Evolutionary conservation across 1,284 basidiomycete genomes (phyloP).

Genomic region (Papiliotrema terrestris): DNA sequence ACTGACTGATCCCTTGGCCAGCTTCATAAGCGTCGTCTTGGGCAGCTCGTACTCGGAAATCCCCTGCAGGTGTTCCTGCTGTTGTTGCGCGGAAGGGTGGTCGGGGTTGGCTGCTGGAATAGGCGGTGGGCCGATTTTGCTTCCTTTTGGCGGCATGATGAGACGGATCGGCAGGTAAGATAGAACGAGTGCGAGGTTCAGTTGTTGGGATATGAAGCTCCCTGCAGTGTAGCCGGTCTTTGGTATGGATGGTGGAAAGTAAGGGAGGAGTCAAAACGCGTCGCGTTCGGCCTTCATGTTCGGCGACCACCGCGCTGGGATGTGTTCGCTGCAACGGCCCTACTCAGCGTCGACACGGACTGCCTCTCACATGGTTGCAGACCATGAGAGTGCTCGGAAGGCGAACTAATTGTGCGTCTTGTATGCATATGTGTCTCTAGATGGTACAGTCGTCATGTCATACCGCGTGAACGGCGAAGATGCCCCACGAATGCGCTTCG

Average conservation of each 20-base stretch:
- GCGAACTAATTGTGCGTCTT: no score
- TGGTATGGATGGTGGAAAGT: no score
- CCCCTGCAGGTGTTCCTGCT: conserved; percentile 22
- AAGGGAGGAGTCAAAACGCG: neutral
- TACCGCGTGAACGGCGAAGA: neutral
- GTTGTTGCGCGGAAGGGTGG: conserved; percentile 30
- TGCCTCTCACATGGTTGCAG: no score
- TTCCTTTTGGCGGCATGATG: conserved; percentile 30
- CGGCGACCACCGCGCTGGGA: no score
- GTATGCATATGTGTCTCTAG: no score
- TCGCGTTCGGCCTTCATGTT: neutral
- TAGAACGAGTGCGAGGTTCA: neutral
- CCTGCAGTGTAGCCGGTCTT: no score
- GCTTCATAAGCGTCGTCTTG: conserved; percentile 70
- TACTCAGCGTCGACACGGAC: no score
- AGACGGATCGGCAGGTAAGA: neutral
- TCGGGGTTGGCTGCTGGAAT: conserved; percentile 13
- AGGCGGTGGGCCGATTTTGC: conserved; percentile 15
- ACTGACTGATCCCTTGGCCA: conserved; percentile 68
- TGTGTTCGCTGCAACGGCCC: no score
- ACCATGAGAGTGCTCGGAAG: no score
- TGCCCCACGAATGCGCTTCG: neutral
- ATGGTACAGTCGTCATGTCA: neutral
- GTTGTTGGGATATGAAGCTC: no score
- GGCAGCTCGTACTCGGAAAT: conserved; percentile 85